Evolutionary conservation across 257 asterid species (phyloP).

Genomic region (Penstemon eatonii): DNA sequence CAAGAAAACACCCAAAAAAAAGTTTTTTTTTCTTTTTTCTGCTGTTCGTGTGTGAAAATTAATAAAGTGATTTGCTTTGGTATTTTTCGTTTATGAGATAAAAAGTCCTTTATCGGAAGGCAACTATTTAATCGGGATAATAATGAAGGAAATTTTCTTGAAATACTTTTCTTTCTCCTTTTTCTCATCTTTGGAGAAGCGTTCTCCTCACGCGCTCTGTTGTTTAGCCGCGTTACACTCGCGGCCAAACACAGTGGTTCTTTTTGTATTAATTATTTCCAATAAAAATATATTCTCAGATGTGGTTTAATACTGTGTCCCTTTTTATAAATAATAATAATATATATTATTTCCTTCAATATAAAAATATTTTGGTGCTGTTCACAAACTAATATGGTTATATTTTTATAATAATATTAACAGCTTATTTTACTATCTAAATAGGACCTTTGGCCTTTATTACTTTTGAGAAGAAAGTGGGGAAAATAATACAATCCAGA

Average conservation of each 20-base stretch:
- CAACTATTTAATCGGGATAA: slow-evolving; percentile 26
- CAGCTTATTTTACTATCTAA: too few relatives aligned
- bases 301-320: too few relatives aligned
- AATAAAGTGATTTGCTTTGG: not conserved
- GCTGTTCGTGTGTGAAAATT: slow-evolving; percentile 6
- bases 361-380: too few relatives aligned
- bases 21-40: slow-evolving; percentile 1
- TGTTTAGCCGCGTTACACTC: slow-evolving; percentile 44
- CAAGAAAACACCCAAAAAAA: slow-evolving; percentile 2
- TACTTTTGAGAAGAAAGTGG: too few relatives aligned
- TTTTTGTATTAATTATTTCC: slow-evolving; percentile 3
- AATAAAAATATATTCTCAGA: too few relatives aligned
- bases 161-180: not conserved
- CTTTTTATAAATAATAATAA: not conserved
- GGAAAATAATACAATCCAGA: too few relatives aligned
- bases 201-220: slow-evolving; percentile 38
- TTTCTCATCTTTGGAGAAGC: slow-evolving; percentile 17
- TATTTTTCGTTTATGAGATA: not conserved
- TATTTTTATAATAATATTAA: too few relatives aligned
- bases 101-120: slow-evolving; percentile 4
- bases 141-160: not conserved
- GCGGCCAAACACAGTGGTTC: slow-evolving; percentile 38
- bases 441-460: too few relatives aligned
- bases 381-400: too few relatives aligned
- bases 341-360: not conserved